Conservation (phyloP, 495 filamentous ascomycete species). For the Trichocladium uniseriatum region DNA sequence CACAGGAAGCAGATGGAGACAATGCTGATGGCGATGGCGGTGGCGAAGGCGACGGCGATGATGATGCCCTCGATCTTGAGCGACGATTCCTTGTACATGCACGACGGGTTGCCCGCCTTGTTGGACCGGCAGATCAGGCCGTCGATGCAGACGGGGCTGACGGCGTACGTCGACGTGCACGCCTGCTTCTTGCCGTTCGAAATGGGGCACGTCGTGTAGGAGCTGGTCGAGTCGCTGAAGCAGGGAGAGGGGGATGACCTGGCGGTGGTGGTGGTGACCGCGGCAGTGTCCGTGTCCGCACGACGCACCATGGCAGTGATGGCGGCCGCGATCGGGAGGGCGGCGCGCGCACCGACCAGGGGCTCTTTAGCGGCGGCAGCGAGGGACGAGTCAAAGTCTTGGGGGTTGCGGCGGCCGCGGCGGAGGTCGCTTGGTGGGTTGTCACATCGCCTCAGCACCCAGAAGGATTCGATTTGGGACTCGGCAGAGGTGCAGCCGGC, state of each 20-base stretch:
- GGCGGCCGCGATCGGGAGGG: constrained; percentile 6
- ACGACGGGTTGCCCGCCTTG: constrained; percentile 26
- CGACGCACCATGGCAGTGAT: constrained; percentile 11
- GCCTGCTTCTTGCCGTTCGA: constrained; percentile 25
- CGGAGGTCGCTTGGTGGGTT: constrained; percentile 23
- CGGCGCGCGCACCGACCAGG: constrained; percentile 16
- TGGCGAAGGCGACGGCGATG: constrained; percentile 35
- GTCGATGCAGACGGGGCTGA: constrained; percentile 32
- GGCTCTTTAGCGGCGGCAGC: constrained; percentile 13
- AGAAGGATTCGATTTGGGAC: constrained; percentile 26
- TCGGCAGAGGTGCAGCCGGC: constrained; percentile 33
- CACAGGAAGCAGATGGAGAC: constrained; percentile 32
- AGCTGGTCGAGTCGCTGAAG: constrained; percentile 26
- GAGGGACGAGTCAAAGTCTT: constrained; percentile 4
- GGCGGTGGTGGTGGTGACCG: constrained; percentile 6
- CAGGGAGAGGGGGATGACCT: constrained; percentile 24
- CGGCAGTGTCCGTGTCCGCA: background rate
- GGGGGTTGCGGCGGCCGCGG: constrained; percentile 5
- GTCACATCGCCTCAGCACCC: constrained; percentile 26
- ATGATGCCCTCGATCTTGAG: constrained; percentile 32
- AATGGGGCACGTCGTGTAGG: constrained; percentile 29
- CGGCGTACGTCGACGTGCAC: constrained; percentile 30
- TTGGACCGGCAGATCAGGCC: constrained; percentile 36
- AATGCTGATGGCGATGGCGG: constrained; percentile 21
- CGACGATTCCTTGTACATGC: constrained; percentile 34